phyloP scores from a whole-genome alignment of 139 green algal genomes.

The Coelastrella sp. region DNA sequence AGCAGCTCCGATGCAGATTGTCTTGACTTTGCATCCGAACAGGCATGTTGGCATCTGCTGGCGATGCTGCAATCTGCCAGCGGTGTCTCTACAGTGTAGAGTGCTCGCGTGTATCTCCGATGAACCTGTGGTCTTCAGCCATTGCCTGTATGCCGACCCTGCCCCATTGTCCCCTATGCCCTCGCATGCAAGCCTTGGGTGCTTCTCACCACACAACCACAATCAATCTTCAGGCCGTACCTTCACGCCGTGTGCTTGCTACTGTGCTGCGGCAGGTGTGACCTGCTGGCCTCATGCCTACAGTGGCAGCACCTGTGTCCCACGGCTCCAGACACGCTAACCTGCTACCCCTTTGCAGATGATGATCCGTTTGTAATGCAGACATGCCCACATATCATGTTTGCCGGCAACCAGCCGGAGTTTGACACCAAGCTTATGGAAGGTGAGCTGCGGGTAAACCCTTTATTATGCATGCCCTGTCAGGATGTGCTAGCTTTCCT shows the following conservation, averaged over 20 bases:
- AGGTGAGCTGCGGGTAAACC: constrained; percentile 43
- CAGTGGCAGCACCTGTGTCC: constrained; percentile 92
- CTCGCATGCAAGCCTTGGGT: not conserved
- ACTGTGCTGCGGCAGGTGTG: constrained; percentile 57
- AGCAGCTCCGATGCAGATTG: no score
- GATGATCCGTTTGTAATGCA: constrained; percentile 96
- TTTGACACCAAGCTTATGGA: constrained; percentile 78
- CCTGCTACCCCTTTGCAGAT: constrained; percentile 92
- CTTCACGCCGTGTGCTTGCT: not conserved
- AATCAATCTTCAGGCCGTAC: no score
- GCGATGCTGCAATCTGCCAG: no score
- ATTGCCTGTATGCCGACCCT: no score
- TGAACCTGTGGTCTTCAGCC: no score
- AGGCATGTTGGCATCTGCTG: no score
- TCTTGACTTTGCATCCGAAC: no score
- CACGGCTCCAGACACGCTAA: constrained; percentile 98
- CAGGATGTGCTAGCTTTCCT: no score
- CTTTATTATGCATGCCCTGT: not conserved
- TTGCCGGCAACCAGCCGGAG: constrained; percentile 91
- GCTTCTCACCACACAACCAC: not conserved
- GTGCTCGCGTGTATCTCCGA: no score
- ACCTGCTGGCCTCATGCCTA: constrained; percentile 82
- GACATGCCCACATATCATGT: constrained; percentile 92
- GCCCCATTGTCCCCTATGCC: no score
- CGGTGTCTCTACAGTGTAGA: no score